phyloP scores from a whole-genome alignment of 345 rosid genomes.

The Physaria fendleri region DNA sequence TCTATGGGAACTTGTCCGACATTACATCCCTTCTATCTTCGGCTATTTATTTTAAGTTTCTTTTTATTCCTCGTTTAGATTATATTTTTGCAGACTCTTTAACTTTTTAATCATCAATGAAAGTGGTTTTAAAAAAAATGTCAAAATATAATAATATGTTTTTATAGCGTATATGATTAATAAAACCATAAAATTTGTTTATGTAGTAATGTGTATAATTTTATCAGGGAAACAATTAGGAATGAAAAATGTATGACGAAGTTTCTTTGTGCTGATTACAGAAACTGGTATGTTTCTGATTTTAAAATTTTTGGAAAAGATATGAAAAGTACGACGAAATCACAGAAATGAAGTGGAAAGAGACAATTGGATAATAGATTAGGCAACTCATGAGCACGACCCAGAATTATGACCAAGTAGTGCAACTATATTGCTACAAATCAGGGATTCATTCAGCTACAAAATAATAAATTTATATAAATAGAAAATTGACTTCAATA shows the following conservation, averaged over 20 bases:
- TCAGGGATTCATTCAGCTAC: background rate
- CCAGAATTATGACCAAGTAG: conserved; percentile 10
- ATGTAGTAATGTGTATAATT: background rate
- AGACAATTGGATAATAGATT: background rate
- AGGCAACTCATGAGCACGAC: conserved; percentile 20
- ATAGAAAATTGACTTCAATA: background rate
- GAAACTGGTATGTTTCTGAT: background rate
- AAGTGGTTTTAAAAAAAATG: too few species aligned
- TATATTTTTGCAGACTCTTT: too few species aligned
- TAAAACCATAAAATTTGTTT: background rate
- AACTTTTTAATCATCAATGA: too few species aligned
- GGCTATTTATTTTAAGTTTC: too few species aligned
- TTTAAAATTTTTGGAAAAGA: background rate
- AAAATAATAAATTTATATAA: background rate
- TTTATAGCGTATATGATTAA: background rate
- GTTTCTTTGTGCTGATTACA: background rate
- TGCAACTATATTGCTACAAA: background rate
- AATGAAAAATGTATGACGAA: background rate
- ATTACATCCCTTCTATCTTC: too few species aligned
- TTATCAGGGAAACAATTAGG: background rate
- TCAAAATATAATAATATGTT: background rate
- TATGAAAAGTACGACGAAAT: background rate
- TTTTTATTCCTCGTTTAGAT: too few species aligned
- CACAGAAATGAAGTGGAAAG: background rate
- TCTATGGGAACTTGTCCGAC: too few species aligned